A percentile compares a stretch with the other conserved stretches of the same genome.
Conservation (phyloP, 208 protist species). For the Crithidia bombi region DNA sequence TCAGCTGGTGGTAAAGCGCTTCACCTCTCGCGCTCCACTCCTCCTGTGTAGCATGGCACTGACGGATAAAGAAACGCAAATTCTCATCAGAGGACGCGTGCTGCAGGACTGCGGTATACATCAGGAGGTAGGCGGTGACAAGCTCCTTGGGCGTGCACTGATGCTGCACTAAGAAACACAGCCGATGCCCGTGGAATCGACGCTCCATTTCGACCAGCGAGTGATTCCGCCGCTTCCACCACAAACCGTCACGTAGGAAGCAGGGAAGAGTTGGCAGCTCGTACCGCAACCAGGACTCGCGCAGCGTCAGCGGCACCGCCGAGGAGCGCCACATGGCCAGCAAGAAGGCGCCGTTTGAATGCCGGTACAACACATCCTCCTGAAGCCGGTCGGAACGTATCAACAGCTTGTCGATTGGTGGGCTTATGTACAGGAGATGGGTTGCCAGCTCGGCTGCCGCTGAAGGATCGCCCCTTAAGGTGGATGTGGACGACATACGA, state of each 20-base stretch:
- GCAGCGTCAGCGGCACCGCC: conserved; percentile 40
- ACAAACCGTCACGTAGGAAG: conserved; percentile 16
- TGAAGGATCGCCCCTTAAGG: conserved; percentile 15
- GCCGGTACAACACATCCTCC: conserved; percentile 74
- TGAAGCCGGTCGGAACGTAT: conserved; percentile 54
- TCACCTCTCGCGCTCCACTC: conserved; percentile 34
- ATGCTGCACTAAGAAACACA: conserved; percentile 70
- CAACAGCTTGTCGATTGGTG: conserved; percentile 60
- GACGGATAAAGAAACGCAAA: conserved; percentile 57
- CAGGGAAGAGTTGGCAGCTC: conserved; percentile 34
- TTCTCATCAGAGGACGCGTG: conserved; percentile 41
- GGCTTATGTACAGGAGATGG: conserved; percentile 65
- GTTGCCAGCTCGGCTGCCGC: conserved; percentile 24
- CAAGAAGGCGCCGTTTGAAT: conserved; percentile 51
- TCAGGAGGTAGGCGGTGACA: conserved; percentile 67
- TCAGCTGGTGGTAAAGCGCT: conserved; percentile 36
- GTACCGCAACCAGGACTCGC: conserved; percentile 53
- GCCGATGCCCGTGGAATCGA: conserved; percentile 37
- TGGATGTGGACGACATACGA: conserved; percentile 43
- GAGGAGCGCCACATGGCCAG: conserved; percentile 67
- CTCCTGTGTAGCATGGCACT: conserved; percentile 50
- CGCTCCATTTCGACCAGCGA: conserved; percentile 10
- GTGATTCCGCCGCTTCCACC: neutral
- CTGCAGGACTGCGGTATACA: conserved; percentile 69
- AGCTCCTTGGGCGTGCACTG: conserved; percentile 60